Evolutionary conservation across 2,329 filamentous ascomycete genomes (phyloP).

Genomic region (Aspergillus oerlinghausenensis): DNA sequence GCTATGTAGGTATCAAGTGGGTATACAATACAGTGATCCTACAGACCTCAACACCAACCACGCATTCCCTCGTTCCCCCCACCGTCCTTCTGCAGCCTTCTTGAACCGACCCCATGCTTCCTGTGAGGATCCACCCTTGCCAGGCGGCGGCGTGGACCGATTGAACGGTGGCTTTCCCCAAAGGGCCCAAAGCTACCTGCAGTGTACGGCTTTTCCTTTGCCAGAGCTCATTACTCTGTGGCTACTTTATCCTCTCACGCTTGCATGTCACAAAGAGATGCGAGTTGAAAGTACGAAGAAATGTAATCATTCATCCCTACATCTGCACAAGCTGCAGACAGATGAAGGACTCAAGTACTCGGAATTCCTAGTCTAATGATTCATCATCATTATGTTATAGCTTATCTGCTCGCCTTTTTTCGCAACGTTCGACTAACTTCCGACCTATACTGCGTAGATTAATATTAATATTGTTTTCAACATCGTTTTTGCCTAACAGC

Average conservation of each 20-base stretch:
- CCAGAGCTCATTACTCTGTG: too few relatives aligned
- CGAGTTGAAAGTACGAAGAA: neutral
- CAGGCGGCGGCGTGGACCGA: slow-evolving; percentile 16
- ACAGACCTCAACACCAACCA: neutral
- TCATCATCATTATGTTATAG: neutral
- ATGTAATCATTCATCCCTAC: too few relatives aligned
- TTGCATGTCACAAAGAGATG: neutral
- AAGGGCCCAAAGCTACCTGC: neutral
- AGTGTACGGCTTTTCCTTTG: neutral
- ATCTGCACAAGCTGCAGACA: neutral
- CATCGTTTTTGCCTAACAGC: slow-evolving; percentile 7
- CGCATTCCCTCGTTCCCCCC: slow-evolving; percentile 4
- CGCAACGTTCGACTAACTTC: neutral
- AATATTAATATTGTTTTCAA: neutral
- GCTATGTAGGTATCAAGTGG: neutral
- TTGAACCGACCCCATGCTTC: slow-evolving; percentile 8
- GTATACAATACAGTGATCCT: neutral
- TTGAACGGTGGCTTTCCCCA: slow-evolving; percentile 11
- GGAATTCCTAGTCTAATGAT: neutral
- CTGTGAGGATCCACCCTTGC: slow-evolving; percentile 14
- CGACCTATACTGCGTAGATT: neutral
- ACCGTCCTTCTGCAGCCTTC: slow-evolving; percentile 6
- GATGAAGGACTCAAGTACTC: neutral
- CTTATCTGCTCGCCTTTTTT: neutral
- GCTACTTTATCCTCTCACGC: neutral